These are phyloP conservation scores for Clathrus columnatus DNA, from an alignment of 768 basidiomycete genomes.

Conservation along the genomic window DNA sequence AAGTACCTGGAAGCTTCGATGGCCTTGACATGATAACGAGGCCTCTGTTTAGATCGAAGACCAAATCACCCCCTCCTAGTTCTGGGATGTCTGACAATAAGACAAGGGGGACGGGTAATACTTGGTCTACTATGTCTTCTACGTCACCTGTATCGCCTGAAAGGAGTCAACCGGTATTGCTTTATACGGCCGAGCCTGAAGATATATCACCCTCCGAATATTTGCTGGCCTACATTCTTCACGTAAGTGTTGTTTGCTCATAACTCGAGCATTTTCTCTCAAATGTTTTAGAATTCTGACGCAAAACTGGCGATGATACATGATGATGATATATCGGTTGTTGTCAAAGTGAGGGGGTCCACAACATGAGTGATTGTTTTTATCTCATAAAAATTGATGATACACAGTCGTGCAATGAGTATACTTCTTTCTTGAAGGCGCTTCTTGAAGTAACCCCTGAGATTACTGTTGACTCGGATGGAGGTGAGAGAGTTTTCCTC, in stretches of 20 bases:
- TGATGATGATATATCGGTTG: conserved; percentile 1
- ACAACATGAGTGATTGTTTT: no score
- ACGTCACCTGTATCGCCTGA: not conserved
- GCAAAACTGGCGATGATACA: not conserved
- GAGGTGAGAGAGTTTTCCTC: not conserved
- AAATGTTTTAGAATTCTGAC: not conserved
- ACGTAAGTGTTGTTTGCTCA: not conserved
- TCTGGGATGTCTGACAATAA: not conserved
- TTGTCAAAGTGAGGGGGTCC: conserved; percentile 1
- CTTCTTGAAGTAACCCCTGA: not conserved
- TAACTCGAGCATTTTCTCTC: no score
- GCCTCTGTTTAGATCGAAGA: not conserved
- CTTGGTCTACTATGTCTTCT: not conserved
- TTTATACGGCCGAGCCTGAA: not conserved
- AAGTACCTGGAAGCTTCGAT: conserved; percentile 1
- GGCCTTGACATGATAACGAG: not conserved
- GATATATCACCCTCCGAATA: not conserved
- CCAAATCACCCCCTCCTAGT: not conserved
- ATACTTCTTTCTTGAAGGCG: not conserved
- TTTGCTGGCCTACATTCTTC: conserved; percentile 4
- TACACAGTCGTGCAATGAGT: not conserved
- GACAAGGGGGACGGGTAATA: not conserved
- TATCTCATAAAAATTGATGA: not conserved
- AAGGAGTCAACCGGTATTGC: not conserved
- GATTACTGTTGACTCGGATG: conserved; percentile 4